phyloP scores from a whole-genome alignment of 163 green algal species.

The Coccomyxa subellipsoidea region DNA sequence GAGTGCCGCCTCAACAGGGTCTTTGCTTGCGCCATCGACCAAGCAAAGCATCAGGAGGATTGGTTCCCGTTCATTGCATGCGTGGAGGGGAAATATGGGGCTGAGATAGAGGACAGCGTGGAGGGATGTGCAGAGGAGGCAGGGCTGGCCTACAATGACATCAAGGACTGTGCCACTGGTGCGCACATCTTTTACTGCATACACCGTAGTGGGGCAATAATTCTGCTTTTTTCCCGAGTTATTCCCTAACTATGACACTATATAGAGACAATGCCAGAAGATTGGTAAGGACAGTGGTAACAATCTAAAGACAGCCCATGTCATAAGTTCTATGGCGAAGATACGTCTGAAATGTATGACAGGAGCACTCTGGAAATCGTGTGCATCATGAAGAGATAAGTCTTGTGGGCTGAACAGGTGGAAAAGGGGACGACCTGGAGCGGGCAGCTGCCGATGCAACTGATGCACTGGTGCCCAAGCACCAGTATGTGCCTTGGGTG shows the following conservation, averaged over 20 bases:
- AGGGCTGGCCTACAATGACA: background rate
- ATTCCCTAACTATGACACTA: no score
- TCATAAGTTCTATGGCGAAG: no score
- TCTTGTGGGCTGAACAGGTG: conserved; percentile 1
- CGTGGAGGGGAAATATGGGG: conserved; percentile 14
- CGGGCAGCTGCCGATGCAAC: conserved; percentile 24
- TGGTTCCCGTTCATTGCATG: conserved; percentile 27
- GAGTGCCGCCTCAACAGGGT: conserved; percentile 37
- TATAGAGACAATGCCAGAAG: no score
- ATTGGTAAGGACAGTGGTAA: no score
- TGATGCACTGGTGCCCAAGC: conserved; percentile 23
- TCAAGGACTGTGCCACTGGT: conserved; percentile 15
- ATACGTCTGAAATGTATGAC: no score
- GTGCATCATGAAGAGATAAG: background rate
- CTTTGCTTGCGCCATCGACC: conserved; percentile 23
- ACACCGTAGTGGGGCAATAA: background rate
- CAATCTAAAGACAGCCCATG: no score
- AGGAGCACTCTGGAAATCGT: background rate
- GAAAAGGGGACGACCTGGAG: conserved; percentile 23
- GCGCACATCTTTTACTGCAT: background rate
- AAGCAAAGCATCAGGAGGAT: background rate
- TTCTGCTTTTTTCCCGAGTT: no score
- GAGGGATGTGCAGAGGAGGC: conserved; percentile 12
- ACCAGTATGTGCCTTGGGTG: conserved; percentile 40
- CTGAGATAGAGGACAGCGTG: conserved; percentile 9